These are phyloP conservation scores for Phytophthora syringae DNA, from an alignment of 352 stramenopile species.

Conservation along the genomic window DNA sequence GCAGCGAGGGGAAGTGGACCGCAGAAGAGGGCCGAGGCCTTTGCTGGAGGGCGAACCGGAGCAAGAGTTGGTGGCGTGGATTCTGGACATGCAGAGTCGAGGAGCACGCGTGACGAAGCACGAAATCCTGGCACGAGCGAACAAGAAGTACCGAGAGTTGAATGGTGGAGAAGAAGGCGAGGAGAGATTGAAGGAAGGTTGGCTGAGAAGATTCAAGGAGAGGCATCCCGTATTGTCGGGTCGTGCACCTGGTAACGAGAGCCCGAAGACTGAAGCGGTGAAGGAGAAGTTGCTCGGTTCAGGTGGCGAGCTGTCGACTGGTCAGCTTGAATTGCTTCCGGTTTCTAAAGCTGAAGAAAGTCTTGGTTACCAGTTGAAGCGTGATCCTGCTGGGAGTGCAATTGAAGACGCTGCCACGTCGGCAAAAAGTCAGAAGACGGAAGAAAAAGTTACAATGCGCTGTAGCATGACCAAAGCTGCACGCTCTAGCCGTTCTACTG, in stretches of 20 bases:
- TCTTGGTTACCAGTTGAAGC: neutral
- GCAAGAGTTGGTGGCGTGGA: slow-evolving; percentile 27
- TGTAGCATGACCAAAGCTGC: neutral
- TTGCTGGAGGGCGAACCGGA: slow-evolving; percentile 26
- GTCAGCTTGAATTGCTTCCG: neutral
- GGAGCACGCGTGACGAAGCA: slow-evolving; percentile 21
- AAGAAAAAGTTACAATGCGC: too few species aligned
- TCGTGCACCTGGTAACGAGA: slow-evolving; percentile 3
- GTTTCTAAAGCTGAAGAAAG: neutral
- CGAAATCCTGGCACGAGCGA: slow-evolving; percentile 22
- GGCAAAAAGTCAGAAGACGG: slow-evolving; percentile 13
- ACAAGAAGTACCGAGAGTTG: slow-evolving; percentile 21
- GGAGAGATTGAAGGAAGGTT: slow-evolving; percentile 26
- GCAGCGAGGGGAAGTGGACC: slow-evolving; percentile 28
- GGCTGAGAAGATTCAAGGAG: slow-evolving; percentile 34
- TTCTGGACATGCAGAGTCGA: slow-evolving; percentile 22
- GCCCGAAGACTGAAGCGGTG: neutral
- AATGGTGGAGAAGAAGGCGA: slow-evolving; percentile 1
- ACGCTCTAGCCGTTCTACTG: neutral
- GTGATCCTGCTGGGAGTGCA: neutral
- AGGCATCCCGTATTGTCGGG: slow-evolving; percentile 27
- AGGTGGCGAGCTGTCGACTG: neutral
- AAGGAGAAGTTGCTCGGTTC: neutral
- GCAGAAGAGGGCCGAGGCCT: slow-evolving; percentile 22
- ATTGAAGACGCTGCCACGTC: neutral